Base-by-base conservation (phyloP, 1,139 yeast genomes). In the Pichia sp. region DNA sequence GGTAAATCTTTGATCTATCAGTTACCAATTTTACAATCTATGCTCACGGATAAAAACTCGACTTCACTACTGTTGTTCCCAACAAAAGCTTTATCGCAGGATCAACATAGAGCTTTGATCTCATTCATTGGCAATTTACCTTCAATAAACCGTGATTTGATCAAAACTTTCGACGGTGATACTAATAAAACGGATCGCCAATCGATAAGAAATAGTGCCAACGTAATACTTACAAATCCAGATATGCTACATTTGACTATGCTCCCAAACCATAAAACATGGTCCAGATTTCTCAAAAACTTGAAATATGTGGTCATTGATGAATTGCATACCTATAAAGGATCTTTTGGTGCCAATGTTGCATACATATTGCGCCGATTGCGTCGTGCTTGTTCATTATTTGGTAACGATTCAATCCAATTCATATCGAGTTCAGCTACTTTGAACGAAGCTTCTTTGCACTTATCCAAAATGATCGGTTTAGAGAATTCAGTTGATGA, bases 71-170 rank as follows among this genome's bases (percentile, higher is more conserved):
- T 88, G 63, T 84, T 93, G 8, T 93, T 93, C 64, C 99, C 99
- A 1, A 93, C 99, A 0, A 93, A 93, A 66, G 99, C 99, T 0
- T 74, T 93, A 49, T 98, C 99, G 0, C 99, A 93, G 67, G 99
- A 93, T 72, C 99, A 93, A 70, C 85, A 85, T 64, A 75, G 96
- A 51, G 85, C 96, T 13, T 74, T 93, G 54, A 76, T 78, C 52
- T 81, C 79, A 36, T 72, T 90, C n/a, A 72, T 89, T 31, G 68
- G 70, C 5, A 68, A 71, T 43, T 72, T 85, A 47, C 67, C 73
- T 42, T 41, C 45, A 3, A 53, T 60, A 29, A 36, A 54, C 19
- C 46, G 49, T 11, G 55, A 70, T 15, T 57, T 70, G 2, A 87
- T 86, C 1, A 92, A 86, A 50, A 88, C 98, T 0, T 93, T 83